phyloP scores from a whole-genome alignment of 164 flowering plant species.

The Nymphaea thermarum region DNA sequence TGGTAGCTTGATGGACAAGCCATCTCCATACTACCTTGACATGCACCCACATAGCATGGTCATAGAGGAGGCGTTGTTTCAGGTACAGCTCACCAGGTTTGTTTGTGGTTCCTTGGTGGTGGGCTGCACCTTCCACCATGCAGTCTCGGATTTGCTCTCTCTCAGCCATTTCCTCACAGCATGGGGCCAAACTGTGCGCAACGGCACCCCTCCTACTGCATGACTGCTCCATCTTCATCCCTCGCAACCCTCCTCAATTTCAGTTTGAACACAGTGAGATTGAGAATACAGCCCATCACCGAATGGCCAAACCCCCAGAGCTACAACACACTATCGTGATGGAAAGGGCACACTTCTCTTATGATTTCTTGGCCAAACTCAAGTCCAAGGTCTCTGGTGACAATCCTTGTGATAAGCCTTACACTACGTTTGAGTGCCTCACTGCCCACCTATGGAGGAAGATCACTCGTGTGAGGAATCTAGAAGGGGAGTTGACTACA shows the following conservation, averaged over 20 bases:
- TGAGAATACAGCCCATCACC: conserved; percentile 7
- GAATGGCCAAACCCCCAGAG: too few relatives aligned
- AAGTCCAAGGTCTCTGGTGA: conserved; percentile 11
- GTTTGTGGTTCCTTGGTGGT: conserved; percentile 19
- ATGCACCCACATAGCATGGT: conserved; percentile 1
- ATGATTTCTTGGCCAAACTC: conserved; percentile 12
- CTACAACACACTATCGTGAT: background rate
- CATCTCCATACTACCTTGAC: background rate
- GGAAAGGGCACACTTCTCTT: conserved; percentile 7
- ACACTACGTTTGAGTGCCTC: conserved; percentile 22
- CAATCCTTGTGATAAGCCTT: conserved; percentile 4
- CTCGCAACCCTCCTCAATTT: conserved; percentile 14
- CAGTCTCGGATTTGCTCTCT: conserved; percentile 19
- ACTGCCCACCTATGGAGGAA: conserved; percentile 25
- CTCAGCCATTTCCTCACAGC: conserved; percentile 21
- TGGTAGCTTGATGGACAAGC: background rate
- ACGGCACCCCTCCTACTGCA: conserved; percentile 14
- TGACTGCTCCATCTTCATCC: conserved; percentile 18
- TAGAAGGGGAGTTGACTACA: conserved; percentile 9
- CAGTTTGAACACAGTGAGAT: conserved; percentile 18
- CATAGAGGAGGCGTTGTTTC: conserved; percentile 4
- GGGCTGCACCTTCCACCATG: conserved; percentile 20
- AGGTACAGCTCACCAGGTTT: conserved; percentile 26
- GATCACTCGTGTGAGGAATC: conserved; percentile 15
- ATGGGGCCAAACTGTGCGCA: conserved; percentile 21